Evolutionary conservation across 2,329 filamentous ascomycete genomes (phyloP), one percentile per base, ranked within the genome.

Genomic region (Blastomyces parvus): DNA sequence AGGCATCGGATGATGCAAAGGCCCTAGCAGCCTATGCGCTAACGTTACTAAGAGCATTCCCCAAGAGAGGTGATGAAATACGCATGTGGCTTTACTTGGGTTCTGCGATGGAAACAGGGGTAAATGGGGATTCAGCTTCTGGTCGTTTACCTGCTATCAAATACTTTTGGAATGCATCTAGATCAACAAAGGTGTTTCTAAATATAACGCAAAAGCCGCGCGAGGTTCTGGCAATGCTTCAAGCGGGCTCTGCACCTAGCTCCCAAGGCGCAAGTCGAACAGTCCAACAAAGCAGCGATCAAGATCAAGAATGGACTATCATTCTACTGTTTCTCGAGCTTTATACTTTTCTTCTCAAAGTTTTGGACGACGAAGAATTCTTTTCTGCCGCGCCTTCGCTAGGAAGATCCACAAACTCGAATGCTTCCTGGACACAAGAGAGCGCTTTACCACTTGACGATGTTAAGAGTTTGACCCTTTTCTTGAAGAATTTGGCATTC

Each of bases 351-450:
- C 86, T 97, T 2, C 80, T 97, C 14, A 89, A 94, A 69, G 85
- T 97, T 42, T 96, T 93, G 73, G 94, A 99, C 69, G 94, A 99
- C 67, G 93, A 97, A 68, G 94, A 99, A 69, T 99, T 99, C 72
- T 88, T 96, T 66, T 84, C 85, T 30, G 53, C 50, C 6, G 77
- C 83, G 65, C 77, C 74, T 48, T 78, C 80, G 33, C 68, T 77
- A 25, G 68, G 74, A n/a, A 72, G 78, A 73, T 36, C 77, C 74
- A 30, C 79, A 70, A 62, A 83, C 80, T 60, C 81, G 79, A 61
- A 81, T 82, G 66, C 82, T 80, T 74, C 80, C 77, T 65, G 88
- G 74, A 79, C 77, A 11, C 79, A 80, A 62, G 82, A 84, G 66
- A 86, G 90, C 73, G 87, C 89, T 55, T 80, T 97, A 6, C 84